Evolutionary conservation across 1,139 yeast genomes (phyloP).

Genomic region (Taphrina confusa): DNA sequence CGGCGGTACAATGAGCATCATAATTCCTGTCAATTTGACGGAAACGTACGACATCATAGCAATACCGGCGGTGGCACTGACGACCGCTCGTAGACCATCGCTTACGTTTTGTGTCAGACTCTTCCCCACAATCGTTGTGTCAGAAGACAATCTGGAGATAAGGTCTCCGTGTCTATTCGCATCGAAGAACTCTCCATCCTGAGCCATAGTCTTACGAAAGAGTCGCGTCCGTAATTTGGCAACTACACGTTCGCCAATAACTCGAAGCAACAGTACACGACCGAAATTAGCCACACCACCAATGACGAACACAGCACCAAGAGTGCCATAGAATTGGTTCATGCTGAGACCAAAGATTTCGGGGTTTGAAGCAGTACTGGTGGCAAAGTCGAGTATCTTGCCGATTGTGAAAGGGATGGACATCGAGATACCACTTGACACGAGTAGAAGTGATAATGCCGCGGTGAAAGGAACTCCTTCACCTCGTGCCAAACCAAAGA

Average conservation of each 20-base stretch:
- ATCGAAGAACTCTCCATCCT: constrained; percentile 91
- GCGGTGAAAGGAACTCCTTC: constrained; percentile 32
- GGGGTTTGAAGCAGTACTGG: constrained; percentile 47
- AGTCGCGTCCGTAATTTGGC: constrained; percentile 76
- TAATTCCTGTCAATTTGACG: constrained; percentile 70
- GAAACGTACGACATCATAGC: constrained; percentile 91
- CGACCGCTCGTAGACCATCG: constrained; percentile 80
- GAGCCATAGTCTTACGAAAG: constrained; percentile 73
- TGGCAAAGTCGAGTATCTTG: constrained; percentile 65
- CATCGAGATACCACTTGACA: constrained; percentile 35
- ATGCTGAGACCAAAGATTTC: constrained; percentile 54
- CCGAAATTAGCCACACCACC: constrained; percentile 83
- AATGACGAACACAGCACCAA: constrained; percentile 59
- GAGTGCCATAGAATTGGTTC: constrained; percentile 53
- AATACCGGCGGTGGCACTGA: constrained; percentile 77
- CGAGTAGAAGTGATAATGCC: constrained; percentile 27
- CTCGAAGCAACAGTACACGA: constrained; percentile 68
- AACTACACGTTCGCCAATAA: constrained; percentile 82
- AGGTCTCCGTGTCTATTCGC: constrained; percentile 91
- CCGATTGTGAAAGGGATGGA: constrained; percentile 52
- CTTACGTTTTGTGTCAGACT: constrained; percentile 86
- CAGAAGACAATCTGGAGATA: constrained; percentile 82
- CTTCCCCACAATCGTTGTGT: constrained; percentile 84
- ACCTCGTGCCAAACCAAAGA: constrained; percentile 36
- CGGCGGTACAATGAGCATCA: constrained; percentile 80